Percentiles rank a stretch among this genome's conserved stretches.
These are phyloP conservation scores for Symbiodinium pilosum DNA, from an alignment of 73 alveolate species.

Conservation along the genomic window DNA sequence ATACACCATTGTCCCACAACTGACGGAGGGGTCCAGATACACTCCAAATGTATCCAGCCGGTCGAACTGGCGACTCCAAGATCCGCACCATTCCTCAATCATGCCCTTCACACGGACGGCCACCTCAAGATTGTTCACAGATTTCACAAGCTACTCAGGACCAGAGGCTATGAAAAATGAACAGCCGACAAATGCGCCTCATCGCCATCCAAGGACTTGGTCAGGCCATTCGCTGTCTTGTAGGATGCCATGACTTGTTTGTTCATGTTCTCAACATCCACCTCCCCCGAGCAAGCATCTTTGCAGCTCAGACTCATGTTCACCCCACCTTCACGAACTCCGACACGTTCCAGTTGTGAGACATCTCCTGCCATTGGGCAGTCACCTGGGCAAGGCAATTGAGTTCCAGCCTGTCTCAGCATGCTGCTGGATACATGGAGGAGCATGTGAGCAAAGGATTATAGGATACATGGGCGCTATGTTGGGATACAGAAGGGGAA, in stretches of 20 bases:
- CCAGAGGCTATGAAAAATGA: too few species aligned
- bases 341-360: slow-evolving; percentile 68
- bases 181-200: slow-evolving; percentile 12
- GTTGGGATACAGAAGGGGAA: too few species aligned
- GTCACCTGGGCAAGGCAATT: slow-evolving; percentile 4
- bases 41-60: neutral
- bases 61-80: neutral
- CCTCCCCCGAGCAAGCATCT: neutral
- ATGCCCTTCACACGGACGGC: slow-evolving; percentile 65
- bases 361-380: slow-evolving; percentile 76
- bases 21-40: neutral
- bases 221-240: slow-evolving; percentile 72
- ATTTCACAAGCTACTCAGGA: neutral
- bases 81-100: slow-evolving; percentile 88
- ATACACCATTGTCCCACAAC: neutral
- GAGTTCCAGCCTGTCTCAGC: neutral
- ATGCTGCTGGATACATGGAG: too few species aligned
- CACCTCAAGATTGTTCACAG: neutral
- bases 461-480: too few species aligned
- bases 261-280: slow-evolving; percentile 87
- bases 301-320: neutral
- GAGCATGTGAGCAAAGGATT: too few species aligned
- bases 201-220: slow-evolving; percentile 45
- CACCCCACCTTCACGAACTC: slow-evolving; percentile 53
- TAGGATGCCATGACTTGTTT: slow-evolving; percentile 81